phyloP scores from a whole-genome alignment of 2,329 filamentous ascomycete species.

The Stachybotrys chartarum region DNA sequence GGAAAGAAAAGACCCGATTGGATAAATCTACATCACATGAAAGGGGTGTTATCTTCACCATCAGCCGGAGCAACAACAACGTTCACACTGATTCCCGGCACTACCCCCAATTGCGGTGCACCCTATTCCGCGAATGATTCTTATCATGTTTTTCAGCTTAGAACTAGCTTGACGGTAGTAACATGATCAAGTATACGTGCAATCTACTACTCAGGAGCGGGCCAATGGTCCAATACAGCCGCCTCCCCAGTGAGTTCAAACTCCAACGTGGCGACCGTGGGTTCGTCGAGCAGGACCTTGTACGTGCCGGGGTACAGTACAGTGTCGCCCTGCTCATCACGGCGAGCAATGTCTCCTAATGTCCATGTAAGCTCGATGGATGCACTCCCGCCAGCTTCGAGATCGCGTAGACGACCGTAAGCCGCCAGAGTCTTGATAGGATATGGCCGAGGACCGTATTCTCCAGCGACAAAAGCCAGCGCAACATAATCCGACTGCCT shows the following conservation, averaged over 20 bases:
- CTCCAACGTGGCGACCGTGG: slow-evolving; percentile 27
- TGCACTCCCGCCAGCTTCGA: slow-evolving; percentile 22
- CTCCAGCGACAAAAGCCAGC: slow-evolving; percentile 40
- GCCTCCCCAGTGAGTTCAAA: slow-evolving; percentile 39
- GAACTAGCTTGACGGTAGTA: background rate
- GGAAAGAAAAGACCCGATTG: background rate
- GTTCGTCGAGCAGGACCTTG: slow-evolving; percentile 35
- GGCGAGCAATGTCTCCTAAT: slow-evolving; percentile 40
- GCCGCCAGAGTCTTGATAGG: slow-evolving; percentile 45
- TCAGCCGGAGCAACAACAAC: background rate
- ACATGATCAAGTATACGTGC: background rate
- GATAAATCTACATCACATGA: background rate
- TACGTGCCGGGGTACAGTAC: slow-evolving; percentile 49
- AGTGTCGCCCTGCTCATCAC: slow-evolving; percentile 40
- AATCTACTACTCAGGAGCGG: slow-evolving; percentile 2
- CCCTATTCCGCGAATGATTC: background rate
- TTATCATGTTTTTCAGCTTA: background rate
- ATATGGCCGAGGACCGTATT: slow-evolving; percentile 38
- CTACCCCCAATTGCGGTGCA: background rate
- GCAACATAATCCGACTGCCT: slow-evolving; percentile 44
- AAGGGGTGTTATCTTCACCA: background rate
- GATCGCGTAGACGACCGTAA: slow-evolving; percentile 36
- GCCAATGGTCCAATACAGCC: slow-evolving; percentile 29
- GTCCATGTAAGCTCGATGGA: slow-evolving; percentile 32
- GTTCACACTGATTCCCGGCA: background rate